These are phyloP conservation scores for Melampsora abietis-canadensis DNA, from an alignment of 1,284 basidiomycete genomes.

Conservation along the genomic window DNA sequence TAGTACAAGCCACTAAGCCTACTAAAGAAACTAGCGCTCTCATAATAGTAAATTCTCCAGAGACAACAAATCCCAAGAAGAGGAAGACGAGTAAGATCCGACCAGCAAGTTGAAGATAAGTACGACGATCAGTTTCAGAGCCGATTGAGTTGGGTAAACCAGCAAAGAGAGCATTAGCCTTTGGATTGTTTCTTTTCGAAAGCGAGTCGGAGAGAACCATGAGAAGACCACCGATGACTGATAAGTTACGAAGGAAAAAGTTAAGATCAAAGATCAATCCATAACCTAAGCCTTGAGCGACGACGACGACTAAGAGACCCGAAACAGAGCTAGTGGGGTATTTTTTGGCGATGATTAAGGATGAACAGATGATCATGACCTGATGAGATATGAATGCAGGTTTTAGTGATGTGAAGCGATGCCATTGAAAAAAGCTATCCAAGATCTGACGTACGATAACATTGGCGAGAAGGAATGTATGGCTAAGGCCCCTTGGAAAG, in stretches of 20 bases:
- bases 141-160: constrained; percentile 72
- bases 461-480: constrained; percentile 86
- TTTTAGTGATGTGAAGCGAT: not conserved
- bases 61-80: constrained; percentile 95
- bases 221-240: constrained; percentile 83
- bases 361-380: constrained; percentile 87
- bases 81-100: constrained; percentile 97
- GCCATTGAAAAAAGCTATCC: not conserved
- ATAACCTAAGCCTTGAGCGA: constrained; percentile 89
- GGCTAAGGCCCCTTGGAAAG: constrained; percentile 91
- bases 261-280: constrained; percentile 95
- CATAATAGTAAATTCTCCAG: constrained; percentile 81
- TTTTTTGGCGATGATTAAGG: constrained; percentile 79
- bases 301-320: constrained; percentile 82
- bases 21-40: constrained; percentile 81
- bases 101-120: constrained; percentile 97
- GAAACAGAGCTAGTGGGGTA: constrained; percentile 84
- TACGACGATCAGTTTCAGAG: constrained; percentile 92
- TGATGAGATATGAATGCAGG: constrained; percentile 53
- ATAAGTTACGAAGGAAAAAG: constrained; percentile 96
- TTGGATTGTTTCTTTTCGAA: constrained; percentile 59
- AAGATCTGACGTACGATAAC: constrained; percentile 68
- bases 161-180: constrained; percentile 78
- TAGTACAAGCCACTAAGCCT: constrained; percentile 82
- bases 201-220: constrained; percentile 98